Base-by-base conservation (phyloP, 768 basidiomycete genomes). In the Boletus sp. region DNA sequence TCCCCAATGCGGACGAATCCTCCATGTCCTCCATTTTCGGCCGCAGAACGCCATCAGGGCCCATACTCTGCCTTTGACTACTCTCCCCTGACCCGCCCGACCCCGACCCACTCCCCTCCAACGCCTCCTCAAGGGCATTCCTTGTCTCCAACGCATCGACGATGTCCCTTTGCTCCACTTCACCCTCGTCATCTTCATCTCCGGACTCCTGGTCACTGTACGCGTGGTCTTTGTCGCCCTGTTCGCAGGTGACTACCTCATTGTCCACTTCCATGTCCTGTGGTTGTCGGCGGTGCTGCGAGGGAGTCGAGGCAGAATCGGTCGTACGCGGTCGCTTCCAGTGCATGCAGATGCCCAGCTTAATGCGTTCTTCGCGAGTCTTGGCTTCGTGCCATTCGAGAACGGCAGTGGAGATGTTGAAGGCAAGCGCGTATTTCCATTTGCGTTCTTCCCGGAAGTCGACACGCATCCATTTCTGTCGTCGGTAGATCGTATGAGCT, bases 371-470 rank as follows among this genome's bases (percentile, higher is more conserved):
- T 62, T 86, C 86, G 20, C 75, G 75, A n/a, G 78, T 78, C 11
- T 78, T 80, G 24, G 89, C 85, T 50, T 82, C 78, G 68, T 96
- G 92, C 93, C 94, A 99, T 64, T 93, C 89, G 7, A 91, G 80
- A 20, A 94, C 88, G 28, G 91, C 83, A 32, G 83, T 85, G 1
- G 92, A 89, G 30, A 99, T 71, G 56, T 87, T 87, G 67, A 87
- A 89, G 0, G 97, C 96, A 29, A 92, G 68, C 2, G 87, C 86
- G 42, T 89, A 75, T 71, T 98, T 98, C 94, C 94, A 98, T 64
- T 82, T 85, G 40, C 91, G 80, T 67, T 99, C 97, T 72, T 98
- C 95, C 18, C 91, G 86, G 63, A 97, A 98, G 70, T 99, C 97
- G 37, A 83, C 83, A 29, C 92, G 89, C 84, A 99, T 89, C 97